These are phyloP conservation scores for Phytopythium montanum DNA, from an alignment of 352 stramenopile species.

Conservation along the genomic window DNA sequence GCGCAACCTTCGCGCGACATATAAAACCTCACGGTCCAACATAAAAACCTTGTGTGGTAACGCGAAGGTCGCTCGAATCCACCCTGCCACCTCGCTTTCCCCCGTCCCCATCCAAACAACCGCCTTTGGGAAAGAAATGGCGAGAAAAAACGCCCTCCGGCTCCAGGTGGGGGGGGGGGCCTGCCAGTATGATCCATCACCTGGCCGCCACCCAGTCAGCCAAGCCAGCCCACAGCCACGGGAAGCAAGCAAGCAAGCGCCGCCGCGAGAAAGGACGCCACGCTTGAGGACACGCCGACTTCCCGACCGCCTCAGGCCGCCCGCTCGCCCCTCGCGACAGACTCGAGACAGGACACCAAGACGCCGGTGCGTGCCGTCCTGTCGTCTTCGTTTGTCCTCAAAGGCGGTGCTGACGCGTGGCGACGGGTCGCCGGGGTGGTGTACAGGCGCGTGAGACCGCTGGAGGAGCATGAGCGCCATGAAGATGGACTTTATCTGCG, in stretches of 20 bases:
- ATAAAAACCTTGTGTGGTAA: not conserved
- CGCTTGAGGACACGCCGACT: no score
- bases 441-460: not conserved
- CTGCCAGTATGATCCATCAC: constrained; percentile 10
- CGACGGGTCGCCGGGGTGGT: not conserved
- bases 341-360: no score
- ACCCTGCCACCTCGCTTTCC: not conserved
- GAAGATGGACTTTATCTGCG: constrained; percentile 84
- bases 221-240: constrained; percentile 6
- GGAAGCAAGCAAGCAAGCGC: not conserved
- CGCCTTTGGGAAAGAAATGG: constrained; percentile 6
- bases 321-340: no score
- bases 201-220: constrained; percentile 5
- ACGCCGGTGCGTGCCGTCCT: no score
- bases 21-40: not conserved
- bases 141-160: constrained; percentile 8
- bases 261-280: no score
- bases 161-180: constrained; percentile 1
- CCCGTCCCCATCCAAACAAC: not conserved
- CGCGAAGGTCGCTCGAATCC: constrained; percentile 4
- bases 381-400: no score
- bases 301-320: no score
- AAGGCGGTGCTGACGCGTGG: not conserved
- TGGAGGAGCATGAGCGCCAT: constrained; percentile 54
- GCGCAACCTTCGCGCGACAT: constrained; percentile 9